phyloP scores from a whole-genome alignment of 345 rosid species.

The Rhizophora mangle region DNA sequence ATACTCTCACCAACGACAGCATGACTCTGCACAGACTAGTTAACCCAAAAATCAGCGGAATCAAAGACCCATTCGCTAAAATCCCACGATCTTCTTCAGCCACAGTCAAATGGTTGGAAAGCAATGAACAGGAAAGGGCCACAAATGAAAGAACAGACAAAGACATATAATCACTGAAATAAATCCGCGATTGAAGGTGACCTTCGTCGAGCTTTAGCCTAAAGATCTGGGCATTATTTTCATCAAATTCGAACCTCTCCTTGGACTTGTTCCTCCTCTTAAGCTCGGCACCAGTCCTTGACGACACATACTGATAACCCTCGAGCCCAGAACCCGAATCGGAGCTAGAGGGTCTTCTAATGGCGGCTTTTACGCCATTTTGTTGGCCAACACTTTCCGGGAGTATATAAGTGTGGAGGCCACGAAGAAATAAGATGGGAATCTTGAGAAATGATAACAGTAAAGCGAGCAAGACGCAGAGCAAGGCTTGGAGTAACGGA shows the following conservation, averaged over 20 bases:
- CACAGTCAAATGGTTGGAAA: slow-evolving; percentile 38
- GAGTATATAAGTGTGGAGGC: slow-evolving; percentile 80
- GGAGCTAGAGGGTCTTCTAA: slow-evolving; percentile 54
- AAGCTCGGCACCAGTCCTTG: slow-evolving; percentile 36
- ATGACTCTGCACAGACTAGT: slow-evolving; percentile 46
- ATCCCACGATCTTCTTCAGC: slow-evolving; percentile 32
- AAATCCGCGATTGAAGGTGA: slow-evolving; percentile 70
- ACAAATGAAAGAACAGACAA: slow-evolving; percentile 43
- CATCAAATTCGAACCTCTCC: slow-evolving; percentile 81
- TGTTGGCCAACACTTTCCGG: slow-evolving; percentile 68
- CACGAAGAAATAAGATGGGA: slow-evolving; percentile 62
- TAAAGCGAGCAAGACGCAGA: slow-evolving; percentile 43
- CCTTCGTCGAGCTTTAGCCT: slow-evolving; percentile 75
- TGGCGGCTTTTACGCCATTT: slow-evolving; percentile 58
- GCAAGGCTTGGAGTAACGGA: slow-evolving; percentile 44
- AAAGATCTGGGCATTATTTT: slow-evolving; percentile 89
- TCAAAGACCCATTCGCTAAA: slow-evolving; percentile 50
- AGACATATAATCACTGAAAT: slow-evolving; percentile 50
- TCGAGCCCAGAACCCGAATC: slow-evolving; percentile 34
- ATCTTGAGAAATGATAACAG: slow-evolving; percentile 53
- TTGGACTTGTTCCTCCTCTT: slow-evolving; percentile 58
- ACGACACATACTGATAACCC: slow-evolving; percentile 32
- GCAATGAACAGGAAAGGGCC: slow-evolving; percentile 47
- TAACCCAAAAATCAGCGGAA: slow-evolving; percentile 54
- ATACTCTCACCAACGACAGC: slow-evolving; percentile 44